Evolutionary conservation across 208 protist species (phyloP).

Genomic region (Trypanosoma melophagium): DNA sequence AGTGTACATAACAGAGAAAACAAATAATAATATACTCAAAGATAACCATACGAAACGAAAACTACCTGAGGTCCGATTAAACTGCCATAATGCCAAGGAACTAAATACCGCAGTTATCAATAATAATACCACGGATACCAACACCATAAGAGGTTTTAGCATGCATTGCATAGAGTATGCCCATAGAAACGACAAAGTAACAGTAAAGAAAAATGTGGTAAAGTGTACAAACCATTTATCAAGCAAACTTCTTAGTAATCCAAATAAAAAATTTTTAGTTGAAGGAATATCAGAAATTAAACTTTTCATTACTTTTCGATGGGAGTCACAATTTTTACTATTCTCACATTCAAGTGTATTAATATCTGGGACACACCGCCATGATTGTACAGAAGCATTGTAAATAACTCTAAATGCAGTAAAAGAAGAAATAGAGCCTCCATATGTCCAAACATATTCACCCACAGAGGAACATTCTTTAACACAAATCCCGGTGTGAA

Average conservation of each 20-base stretch:
- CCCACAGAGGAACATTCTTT: slow-evolving; percentile 12
- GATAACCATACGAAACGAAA: slow-evolving; percentile 15
- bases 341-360: slow-evolving; percentile 1
- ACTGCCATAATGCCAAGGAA: not conserved
- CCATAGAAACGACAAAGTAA: slow-evolving; percentile 29
- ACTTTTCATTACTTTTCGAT: not conserved
- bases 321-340: not conserved
- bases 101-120: slow-evolving; percentile 2
- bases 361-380: slow-evolving; percentile 15
- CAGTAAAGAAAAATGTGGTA: not conserved
- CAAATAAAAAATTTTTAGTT: slow-evolving; percentile 5
- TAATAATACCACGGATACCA: slow-evolving; percentile 23
- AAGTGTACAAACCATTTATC: slow-evolving; percentile 11
- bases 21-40: slow-evolving; percentile 6
- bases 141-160: slow-evolving; percentile 23
- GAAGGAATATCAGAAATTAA: not conserved
- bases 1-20: slow-evolving; percentile 27
- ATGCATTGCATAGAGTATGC: slow-evolving; percentile 20
- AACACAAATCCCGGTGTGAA: slow-evolving; percentile 22
- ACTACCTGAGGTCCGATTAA: not conserved
- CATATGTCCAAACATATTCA: slow-evolving; percentile 6
- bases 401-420: not conserved
- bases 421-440: slow-evolving; percentile 4
- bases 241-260: not conserved
- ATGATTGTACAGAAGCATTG: not conserved